Conservation (phyloP, 164 flowering plant species). For the Vitis cinerea region DNA sequence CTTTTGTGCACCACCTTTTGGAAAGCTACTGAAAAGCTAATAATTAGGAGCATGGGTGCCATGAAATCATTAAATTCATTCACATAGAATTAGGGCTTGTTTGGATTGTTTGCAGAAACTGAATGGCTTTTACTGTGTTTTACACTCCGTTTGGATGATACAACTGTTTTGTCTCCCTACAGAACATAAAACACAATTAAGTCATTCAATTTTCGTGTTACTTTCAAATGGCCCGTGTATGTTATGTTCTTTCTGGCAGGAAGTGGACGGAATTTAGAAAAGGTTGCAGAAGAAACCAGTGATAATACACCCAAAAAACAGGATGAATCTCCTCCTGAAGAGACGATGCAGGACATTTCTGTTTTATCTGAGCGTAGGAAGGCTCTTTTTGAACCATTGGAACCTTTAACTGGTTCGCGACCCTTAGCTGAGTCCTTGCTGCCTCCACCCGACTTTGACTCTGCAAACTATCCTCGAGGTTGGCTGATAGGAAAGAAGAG, state of each 20-base stretch:
- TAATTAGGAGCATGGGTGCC: no score
- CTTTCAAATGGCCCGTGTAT: neutral
- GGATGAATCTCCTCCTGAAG: conserved; percentile 31
- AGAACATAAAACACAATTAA: no score
- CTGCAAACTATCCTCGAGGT: conserved; percentile 73
- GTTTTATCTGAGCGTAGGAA: conserved; percentile 78
- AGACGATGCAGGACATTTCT: conserved; percentile 31
- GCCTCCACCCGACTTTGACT: conserved; percentile 95
- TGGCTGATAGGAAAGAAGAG: conserved; percentile 97
- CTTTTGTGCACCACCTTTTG: no score
- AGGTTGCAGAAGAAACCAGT: conserved; percentile 31
- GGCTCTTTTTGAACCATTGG: conserved; percentile 87
- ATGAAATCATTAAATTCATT: no score
- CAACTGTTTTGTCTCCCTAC: no score
- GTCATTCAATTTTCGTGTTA: no score
- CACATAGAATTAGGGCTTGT: no score
- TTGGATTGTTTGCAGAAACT: no score
- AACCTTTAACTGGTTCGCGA: conserved; percentile 44
- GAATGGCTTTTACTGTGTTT: no score
- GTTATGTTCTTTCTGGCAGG: conserved; percentile 32
- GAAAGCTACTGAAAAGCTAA: no score
- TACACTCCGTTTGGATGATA: no score
- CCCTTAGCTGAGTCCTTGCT: conserved; percentile 64
- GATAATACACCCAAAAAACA: conserved; percentile 27
- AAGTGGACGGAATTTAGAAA: conserved; percentile 32